Base-by-base conservation (phyloP, 768 basidiomycete species). In the Boletus sp. region DNA sequence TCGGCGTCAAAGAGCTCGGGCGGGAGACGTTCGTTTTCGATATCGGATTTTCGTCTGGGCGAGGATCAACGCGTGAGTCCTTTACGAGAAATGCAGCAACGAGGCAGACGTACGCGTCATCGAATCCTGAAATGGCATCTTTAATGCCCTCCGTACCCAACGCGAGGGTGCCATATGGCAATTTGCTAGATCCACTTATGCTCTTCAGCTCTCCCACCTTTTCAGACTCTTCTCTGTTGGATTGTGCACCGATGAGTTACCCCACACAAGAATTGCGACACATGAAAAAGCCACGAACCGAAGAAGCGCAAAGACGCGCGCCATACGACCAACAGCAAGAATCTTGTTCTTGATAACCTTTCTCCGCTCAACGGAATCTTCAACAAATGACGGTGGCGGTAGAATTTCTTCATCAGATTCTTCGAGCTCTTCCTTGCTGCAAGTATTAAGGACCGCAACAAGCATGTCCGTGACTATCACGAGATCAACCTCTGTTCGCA, bases 301-400 rank as follows among this genome's bases (percentile, higher is more conserved):
- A 56, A 99, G 85, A 35, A 99, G 80, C 4, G 95, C 90, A 75
- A 99, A 98, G 30, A 99, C 94, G 45, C 94, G 81, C 12, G 94
- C 88, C 91, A 99, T 95, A 60, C 94, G 82, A 35, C 96, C 97
- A 39, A 99, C 94, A 50, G 94, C 94, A 76, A 98, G 83, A 61
- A 99, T 98, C 82, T 98, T 99, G 79, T 91, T 96, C 78, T 95
- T 97, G 81, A 99, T 97, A 59, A 91, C 79, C 70, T 91, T 89
- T 66, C 93, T 82, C 54, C 94, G 87, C 71, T 96, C 93, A 6
- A 76, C 70, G 2, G 79, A 70, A 24, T 89, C 86, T 28, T 77
- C 78, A 17, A 73, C 71, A 4, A 66, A 63, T 20, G 71, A 55
- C 2, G 67, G 59, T 0, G 75, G 73, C 30, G 78, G 77, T 5